These are phyloP conservation scores for Ceraceosorus guamensis DNA, from an alignment of 1,284 basidiomycete species.

Conservation along the genomic window DNA sequence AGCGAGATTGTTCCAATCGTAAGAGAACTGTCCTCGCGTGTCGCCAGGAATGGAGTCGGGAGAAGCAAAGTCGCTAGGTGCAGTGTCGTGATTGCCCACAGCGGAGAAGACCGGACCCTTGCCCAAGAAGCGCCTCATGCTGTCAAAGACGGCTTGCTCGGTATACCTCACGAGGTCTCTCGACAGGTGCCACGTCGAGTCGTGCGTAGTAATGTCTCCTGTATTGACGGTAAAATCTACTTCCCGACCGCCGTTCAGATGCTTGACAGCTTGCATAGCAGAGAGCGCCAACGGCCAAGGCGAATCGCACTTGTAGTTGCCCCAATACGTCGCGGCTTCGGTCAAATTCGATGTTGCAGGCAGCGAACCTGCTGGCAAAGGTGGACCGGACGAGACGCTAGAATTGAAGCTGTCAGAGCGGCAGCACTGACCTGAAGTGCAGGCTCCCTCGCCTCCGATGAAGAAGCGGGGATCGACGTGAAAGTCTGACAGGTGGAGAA, in stretches of 20 bases:
- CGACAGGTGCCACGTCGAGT: constrained; percentile 36
- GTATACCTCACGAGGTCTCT: constrained; percentile 39
- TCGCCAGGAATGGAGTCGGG: constrained; percentile 24
- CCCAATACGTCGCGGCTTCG: constrained; percentile 40
- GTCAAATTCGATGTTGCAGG: constrained; percentile 21
- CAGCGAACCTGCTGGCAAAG: constrained; percentile 22
- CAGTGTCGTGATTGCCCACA: constrained; percentile 45
- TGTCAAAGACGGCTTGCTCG: constrained; percentile 43
- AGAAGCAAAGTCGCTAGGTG: constrained; percentile 34
- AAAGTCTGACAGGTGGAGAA: constrained; percentile 69
- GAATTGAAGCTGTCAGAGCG: constrained; percentile 57
- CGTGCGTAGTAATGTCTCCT: constrained; percentile 63
- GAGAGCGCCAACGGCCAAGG: constrained; percentile 62
- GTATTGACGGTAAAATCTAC: constrained; percentile 67
- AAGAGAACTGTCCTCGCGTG: constrained; percentile 28
- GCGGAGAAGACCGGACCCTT: constrained; percentile 40
- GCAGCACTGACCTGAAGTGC: constrained; percentile 67
- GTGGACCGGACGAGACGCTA: constrained; percentile 50
- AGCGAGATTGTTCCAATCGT: constrained; percentile 44
- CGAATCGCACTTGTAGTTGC: constrained; percentile 57
- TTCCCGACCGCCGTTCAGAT: constrained; percentile 57
- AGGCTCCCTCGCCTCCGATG: constrained; percentile 67
- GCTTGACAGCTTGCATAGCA: constrained; percentile 63
- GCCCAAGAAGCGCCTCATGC: constrained; percentile 25
- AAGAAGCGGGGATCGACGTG: constrained; percentile 73